phyloP scores from a whole-genome alignment of 2,329 filamentous ascomycete species.

The Colletotrichum tropicale region DNA sequence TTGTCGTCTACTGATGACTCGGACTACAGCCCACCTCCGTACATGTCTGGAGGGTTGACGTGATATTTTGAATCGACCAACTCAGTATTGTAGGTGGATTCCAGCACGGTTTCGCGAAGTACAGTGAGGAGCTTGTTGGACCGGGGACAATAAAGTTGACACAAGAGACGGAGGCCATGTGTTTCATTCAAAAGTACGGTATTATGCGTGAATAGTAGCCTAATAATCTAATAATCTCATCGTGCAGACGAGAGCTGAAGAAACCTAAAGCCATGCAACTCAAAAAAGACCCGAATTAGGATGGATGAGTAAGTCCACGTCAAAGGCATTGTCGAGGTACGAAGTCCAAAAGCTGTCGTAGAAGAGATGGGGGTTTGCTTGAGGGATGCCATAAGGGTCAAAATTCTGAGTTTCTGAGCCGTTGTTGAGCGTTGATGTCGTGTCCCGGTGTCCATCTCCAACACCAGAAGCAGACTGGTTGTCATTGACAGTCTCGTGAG shows the following conservation, averaged over 20 bases:
- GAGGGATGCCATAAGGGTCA: neutral
- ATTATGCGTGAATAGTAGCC: neutral
- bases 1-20: neutral
- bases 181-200: accelerated
- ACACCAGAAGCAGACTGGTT: neutral
- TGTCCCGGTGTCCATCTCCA: neutral
- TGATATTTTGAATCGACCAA: neutral
- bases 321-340: neutral
- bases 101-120: neutral
- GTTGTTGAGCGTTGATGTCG: neutral
- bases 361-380: neutral
- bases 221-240: neutral
- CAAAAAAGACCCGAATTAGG: neutral
- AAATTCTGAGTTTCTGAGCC: neutral
- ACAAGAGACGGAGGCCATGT: accelerated
- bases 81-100: neutral
- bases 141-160: neutral
- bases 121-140: neutral
- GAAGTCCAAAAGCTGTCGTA: neutral
- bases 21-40: neutral
- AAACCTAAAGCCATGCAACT: neutral
- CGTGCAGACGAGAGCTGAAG: neutral
- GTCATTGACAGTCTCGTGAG: neutral
- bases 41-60: neutral
- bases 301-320: neutral